Conservation (phyloP, 169 alveolate species). For the Plasmodium ovale region DNA sequence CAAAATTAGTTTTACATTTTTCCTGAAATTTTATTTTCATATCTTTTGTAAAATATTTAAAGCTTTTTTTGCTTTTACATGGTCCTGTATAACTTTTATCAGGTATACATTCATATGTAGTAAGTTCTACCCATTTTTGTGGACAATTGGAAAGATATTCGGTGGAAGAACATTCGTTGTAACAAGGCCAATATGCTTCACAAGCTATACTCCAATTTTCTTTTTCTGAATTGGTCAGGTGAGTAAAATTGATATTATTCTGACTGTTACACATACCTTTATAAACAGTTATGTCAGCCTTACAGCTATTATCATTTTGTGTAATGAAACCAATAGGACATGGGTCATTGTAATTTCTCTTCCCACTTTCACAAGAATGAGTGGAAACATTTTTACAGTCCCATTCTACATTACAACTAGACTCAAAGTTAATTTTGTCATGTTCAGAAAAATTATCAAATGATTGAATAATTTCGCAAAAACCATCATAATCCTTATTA, state of each 20-base stretch:
- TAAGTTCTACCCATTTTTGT: conserved; percentile 44
- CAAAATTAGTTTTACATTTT: conserved; percentile 60
- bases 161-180: conserved; percentile 23
- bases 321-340: conserved; percentile 70
- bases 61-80: conserved; percentile 40
- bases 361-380: conserved; percentile 21
- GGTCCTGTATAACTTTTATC: conserved; percentile 51
- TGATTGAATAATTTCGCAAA: conserved; percentile 59
- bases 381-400: conserved; percentile 25
- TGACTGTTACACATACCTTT: conserved; percentile 46
- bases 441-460: conserved; percentile 50
- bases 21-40: conserved; percentile 76
- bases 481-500: conserved; percentile 45
- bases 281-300: conserved; percentile 64
- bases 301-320: conserved; percentile 64
- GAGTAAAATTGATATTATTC: conserved; percentile 45
- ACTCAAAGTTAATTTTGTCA: conserved; percentile 60
- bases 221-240: conserved; percentile 55
- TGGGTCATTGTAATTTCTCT: conserved; percentile 63
- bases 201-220: conserved; percentile 73
- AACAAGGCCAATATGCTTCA: conserved; percentile 77
- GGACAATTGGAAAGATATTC: conserved; percentile 52
- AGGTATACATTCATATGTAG: conserved; percentile 58
- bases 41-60: conserved; percentile 33
- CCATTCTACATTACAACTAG: conserved; percentile 76